Evolutionary conservation across 2,329 filamentous ascomycete species (phyloP).

Genomic region (Bipolaris sorokiniana): DNA sequence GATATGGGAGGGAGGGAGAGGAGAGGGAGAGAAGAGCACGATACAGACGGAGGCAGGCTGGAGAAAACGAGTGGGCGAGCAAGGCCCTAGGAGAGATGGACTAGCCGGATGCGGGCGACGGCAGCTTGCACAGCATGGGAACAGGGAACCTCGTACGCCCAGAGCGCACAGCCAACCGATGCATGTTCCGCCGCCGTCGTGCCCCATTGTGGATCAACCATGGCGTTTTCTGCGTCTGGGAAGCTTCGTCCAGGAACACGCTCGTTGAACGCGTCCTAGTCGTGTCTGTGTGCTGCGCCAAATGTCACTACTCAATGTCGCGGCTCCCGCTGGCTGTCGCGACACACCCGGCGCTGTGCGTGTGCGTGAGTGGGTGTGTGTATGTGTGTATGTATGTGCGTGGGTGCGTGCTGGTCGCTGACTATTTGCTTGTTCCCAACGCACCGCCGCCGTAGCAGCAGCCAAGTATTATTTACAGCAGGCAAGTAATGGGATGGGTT

Average conservation of each 20-base stretch:
- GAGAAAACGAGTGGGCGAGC: constrained; percentile 46
- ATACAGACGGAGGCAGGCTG: constrained; percentile 45
- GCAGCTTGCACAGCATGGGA: constrained; percentile 42
- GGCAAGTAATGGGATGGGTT: too few species aligned
- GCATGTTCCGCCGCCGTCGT: constrained; percentile 19
- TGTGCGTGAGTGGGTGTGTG: background rate
- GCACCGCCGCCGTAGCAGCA: background rate
- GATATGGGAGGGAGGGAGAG: constrained; percentile 35
- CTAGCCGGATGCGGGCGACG: constrained; percentile 27
- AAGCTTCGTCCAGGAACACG: constrained; percentile 43
- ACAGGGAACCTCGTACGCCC: constrained; percentile 29
- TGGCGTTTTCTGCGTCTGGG: constrained; percentile 40
- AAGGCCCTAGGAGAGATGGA: constrained; percentile 36
- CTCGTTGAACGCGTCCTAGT: constrained; percentile 37
- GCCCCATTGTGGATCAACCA: constrained; percentile 31
- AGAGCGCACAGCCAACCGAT: constrained; percentile 22
- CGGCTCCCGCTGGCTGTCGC: constrained; percentile 19
- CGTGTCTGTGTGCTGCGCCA: constrained; percentile 28
- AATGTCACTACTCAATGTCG: constrained; percentile 11
- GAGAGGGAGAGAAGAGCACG: constrained; percentile 34
- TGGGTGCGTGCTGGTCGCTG: too few species aligned
- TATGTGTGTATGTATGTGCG: too few species aligned
- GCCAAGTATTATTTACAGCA: too few species aligned
- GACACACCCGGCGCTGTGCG: constrained; percentile 15
- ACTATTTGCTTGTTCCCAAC: constrained; percentile 14